Percentiles rank a stretch among this genome's conserved stretches.
These are phyloP conservation scores for Lepidium sativum DNA, from an alignment of 345 rosid genomes.

Conservation along the genomic window DNA sequence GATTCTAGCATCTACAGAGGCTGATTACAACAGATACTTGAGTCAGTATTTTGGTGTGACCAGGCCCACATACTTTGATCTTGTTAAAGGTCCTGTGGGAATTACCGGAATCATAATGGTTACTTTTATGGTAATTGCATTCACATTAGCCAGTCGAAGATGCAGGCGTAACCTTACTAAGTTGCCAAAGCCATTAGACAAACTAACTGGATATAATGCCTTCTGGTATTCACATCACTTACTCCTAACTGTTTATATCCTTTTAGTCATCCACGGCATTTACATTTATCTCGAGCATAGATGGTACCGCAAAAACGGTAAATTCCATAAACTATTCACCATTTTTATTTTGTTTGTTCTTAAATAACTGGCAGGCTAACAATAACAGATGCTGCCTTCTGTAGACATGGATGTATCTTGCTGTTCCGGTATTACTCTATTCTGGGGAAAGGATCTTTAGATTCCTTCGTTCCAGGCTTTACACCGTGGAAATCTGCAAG, in stretches of 20 bases:
- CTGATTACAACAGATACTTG: constrained; percentile 23
- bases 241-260: constrained; percentile 56
- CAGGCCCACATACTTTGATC: constrained; percentile 58
- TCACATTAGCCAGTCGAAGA: constrained; percentile 73
- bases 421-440: constrained; percentile 71
- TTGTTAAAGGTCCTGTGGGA: constrained; percentile 60
- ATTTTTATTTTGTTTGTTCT: neutral
- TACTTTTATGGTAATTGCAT: constrained; percentile 64
- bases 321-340: neutral
- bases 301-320: constrained; percentile 91
- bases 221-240: constrained; percentile 98
- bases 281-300: constrained; percentile 59
- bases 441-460: constrained; percentile 83
- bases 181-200: constrained; percentile 83
- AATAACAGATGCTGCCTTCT: neutral
- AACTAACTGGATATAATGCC: constrained; percentile 89
- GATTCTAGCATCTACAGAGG: constrained; percentile 35
- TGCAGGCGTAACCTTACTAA: constrained; percentile 66
- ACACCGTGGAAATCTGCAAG: constrained; percentile 67
- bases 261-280: constrained; percentile 66
- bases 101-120: constrained; percentile 81
- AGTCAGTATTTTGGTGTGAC: constrained; percentile 43
- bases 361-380: neutral
- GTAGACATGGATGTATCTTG: constrained; percentile 96
- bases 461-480: constrained; percentile 73